Evolutionary conservation across 208 protist genomes (phyloP), one percentile per base, ranked within the genome.

Genomic region (Wallacemonas sp.): DNA sequence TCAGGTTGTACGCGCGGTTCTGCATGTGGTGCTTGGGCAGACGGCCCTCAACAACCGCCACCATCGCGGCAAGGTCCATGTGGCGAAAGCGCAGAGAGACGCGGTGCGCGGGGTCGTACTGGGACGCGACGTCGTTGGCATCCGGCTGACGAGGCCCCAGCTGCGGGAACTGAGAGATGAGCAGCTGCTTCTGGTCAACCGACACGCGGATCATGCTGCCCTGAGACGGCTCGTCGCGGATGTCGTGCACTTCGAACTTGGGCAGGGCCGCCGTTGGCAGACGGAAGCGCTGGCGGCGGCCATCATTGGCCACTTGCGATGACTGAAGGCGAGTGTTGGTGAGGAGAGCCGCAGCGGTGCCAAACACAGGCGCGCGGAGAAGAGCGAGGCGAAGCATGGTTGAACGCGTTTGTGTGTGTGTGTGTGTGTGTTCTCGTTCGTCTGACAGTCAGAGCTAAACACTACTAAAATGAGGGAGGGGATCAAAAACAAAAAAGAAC

Each of bases 151-250:
- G 87, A 0, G 87, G 79, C 26, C 90, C 90, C 19, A 93, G 82
- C 75, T 96, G 90, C 36, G 90, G 90, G 75, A 86, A 94, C 78
- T 92, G 85, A 19, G 86, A 88, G 56, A 93, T 46, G 47, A 94
- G 78, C 41, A 94, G 73, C 73, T 85, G 70, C 65, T 89, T 88
- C 26, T 76, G 75, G 63, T 94, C 87, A 4, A 93, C 83, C 1
- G 88, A 65, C 29, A 93, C 84, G 32, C 90, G 85, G 19, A 83
- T 87, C 86, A 93, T 92, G 62, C 65, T 83, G 24, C 90, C 90
- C 33, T 83, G 65, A 34, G 70, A 74, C 4, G 90, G 80, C 39
- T 90, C 76, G 58, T 94, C 90, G 14, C 79, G 87, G 21, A 96
- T 84, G 60, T 94, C 83, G 74, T 90, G 76, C 39, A 96, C 93